Evolutionary conservation across 2,329 filamentous ascomycete genomes (phyloP).

Genomic region (Penicillium brevicompactum): DNA sequence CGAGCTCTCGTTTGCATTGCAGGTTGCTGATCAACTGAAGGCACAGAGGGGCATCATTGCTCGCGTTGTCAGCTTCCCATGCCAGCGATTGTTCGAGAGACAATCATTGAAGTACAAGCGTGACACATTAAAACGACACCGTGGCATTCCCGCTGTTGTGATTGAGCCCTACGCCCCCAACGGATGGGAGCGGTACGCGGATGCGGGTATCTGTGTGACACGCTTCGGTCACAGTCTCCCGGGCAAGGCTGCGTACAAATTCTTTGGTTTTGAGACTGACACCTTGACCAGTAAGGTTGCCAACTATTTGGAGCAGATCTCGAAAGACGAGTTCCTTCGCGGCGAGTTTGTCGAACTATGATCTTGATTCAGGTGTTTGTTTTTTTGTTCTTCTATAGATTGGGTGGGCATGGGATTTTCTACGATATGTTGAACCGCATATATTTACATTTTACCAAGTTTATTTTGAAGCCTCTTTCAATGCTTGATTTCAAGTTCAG

Average conservation of each 20-base stretch:
- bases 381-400: not conserved
- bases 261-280: constrained; percentile 19
- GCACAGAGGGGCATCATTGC: constrained; percentile 39
- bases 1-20: constrained; percentile 52
- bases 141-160: constrained; percentile 46
- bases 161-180: constrained; percentile 54
- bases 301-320: constrained; percentile 14
- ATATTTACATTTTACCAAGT: too few species aligned
- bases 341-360: constrained; percentile 20
- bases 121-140: constrained; percentile 42
- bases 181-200: constrained; percentile 57
- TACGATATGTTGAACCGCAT: too few species aligned
- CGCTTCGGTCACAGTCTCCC: constrained; percentile 43
- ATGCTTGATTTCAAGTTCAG: not conserved
- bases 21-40: constrained; percentile 47
- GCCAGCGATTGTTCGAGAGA: constrained; percentile 52
- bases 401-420: not conserved
- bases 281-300: constrained; percentile 17
- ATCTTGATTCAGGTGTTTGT: constrained; percentile 15
- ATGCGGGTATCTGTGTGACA: constrained; percentile 50
- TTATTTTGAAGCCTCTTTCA: not conserved
- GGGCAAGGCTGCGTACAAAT: constrained; percentile 20
- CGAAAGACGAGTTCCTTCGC: constrained; percentile 16
- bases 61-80: constrained; percentile 55
- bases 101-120: constrained; percentile 51